Conservation (phyloP, 1,284 basidiomycete genomes). For the Golubevia sp. region DNA sequence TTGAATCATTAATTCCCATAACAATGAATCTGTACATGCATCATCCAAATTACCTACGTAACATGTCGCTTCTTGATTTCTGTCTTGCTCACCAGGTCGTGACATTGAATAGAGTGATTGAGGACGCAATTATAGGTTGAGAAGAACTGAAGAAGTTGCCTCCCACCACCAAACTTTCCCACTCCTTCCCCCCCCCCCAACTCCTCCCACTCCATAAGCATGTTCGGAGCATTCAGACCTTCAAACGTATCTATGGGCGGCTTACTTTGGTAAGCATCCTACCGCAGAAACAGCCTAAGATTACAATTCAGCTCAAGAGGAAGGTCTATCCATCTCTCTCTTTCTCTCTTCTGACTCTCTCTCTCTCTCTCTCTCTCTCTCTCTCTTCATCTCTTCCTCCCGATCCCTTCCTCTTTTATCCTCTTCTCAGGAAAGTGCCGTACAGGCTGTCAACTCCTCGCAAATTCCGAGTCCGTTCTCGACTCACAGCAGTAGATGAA, state of each 20-base stretch:
- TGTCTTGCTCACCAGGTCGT: conserved; percentile 37
- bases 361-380: conserved; percentile 6
- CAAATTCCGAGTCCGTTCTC: conserved; percentile 84
- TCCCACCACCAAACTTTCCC: too few relatives aligned
- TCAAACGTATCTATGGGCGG: conserved; percentile 72
- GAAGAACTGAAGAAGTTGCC: background rate
- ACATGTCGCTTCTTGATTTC: conserved; percentile 60
- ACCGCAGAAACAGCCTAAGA: conserved; percentile 2
- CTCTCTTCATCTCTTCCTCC: conserved; percentile 6
- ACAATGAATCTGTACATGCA: conserved; percentile 45
- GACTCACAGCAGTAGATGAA: conserved; percentile 87
- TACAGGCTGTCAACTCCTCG: conserved; percentile 88
- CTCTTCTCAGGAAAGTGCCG: conserved; percentile 78
- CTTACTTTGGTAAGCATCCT: conserved; percentile 72
- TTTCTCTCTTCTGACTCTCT: conserved; percentile 6
- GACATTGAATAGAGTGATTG: too few relatives aligned
- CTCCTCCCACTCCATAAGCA: too few relatives aligned
- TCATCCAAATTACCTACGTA: conserved; percentile 60
- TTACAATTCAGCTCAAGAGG: background rate
- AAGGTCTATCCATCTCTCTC: background rate
- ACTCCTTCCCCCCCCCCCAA: too few relatives aligned
- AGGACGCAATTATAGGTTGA: too few relatives aligned
- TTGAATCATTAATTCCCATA: conserved; percentile 61
- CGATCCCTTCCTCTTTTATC: conserved; percentile 5
- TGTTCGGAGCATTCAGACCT: conserved; percentile 78